Evolutionary conservation across 2,329 filamentous ascomycete genomes (phyloP).

Genomic region (Alternaria ethzedia): DNA sequence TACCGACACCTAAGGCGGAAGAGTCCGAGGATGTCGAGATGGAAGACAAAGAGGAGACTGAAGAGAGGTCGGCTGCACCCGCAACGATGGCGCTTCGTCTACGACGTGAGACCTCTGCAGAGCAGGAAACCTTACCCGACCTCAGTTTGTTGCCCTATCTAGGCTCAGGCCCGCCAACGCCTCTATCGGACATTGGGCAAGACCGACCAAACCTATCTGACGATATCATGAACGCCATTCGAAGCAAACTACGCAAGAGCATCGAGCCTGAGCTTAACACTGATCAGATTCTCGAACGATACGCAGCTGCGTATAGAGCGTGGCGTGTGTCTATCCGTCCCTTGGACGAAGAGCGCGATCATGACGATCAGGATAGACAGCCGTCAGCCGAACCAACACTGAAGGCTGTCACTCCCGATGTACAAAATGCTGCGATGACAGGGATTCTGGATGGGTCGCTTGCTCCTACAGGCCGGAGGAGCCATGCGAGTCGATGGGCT

Average conservation of each 20-base stretch:
- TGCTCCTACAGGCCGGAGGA: conserved; percentile 38
- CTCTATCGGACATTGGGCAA: conserved; percentile 52
- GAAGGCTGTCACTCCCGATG: conserved; percentile 56
- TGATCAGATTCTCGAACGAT: conserved; percentile 43
- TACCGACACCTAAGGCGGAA: conserved; percentile 46
- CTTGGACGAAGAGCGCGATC: conserved; percentile 51
- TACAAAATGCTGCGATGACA: conserved; percentile 35
- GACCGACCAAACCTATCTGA: conserved; percentile 47
- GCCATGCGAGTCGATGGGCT: conserved; percentile 42
- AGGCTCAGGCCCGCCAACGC: conserved; percentile 51
- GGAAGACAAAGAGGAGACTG: conserved; percentile 26
- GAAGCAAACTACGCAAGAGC: conserved; percentile 41
- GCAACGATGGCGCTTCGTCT: conserved; percentile 41
- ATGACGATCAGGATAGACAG: conserved; percentile 46
- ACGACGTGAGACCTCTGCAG: conserved; percentile 37
- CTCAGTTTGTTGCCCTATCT: conserved; percentile 54
- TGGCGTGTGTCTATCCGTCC: conserved; percentile 52
- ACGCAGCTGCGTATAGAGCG: conserved; percentile 47
- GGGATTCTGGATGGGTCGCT: conserved; percentile 37
- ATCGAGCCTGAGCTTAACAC: conserved; percentile 38
- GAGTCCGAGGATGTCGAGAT: conserved; percentile 42
- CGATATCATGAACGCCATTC: conserved; percentile 45
- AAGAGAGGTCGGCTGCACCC: conserved; percentile 36
- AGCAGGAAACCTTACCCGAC: conserved; percentile 50
- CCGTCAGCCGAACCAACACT: conserved; percentile 44